A percentile compares a stretch with the other conserved stretches of the same genome.
Conservation (phyloP, 106 monocot species). For the Allium sativum region DNA sequence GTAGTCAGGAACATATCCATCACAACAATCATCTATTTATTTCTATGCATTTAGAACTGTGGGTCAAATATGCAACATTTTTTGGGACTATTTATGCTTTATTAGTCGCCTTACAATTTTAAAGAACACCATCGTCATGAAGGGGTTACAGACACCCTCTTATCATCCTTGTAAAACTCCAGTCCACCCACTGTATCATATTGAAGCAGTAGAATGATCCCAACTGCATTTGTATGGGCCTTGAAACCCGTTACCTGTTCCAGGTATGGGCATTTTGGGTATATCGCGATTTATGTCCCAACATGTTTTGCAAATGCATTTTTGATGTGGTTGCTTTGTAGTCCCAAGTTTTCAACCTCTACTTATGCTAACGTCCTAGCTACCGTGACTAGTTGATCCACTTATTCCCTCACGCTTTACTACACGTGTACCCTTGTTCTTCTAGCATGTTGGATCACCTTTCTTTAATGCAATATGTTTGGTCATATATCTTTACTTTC, state of each 20-base stretch:
- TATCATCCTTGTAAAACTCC: slow-evolving; percentile 43
- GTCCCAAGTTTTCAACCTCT: slow-evolving; percentile 54
- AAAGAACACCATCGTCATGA: too few species aligned
- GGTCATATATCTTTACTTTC: too few species aligned
- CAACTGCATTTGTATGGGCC: slow-evolving; percentile 66
- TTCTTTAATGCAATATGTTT: too few species aligned
- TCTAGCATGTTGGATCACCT: too few species aligned
- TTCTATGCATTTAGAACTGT: too few species aligned
- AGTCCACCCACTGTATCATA: slow-evolving; percentile 48
- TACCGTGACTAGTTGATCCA: slow-evolving; percentile 25
- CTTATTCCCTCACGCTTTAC: slow-evolving; percentile 29
- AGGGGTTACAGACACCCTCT: slow-evolving; percentile 37
- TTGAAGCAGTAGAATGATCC: slow-evolving; percentile 57
- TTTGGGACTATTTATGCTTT: too few species aligned
- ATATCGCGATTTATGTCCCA: slow-evolving; percentile 54
- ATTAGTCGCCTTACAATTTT: too few species aligned
- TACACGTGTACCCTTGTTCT: too few species aligned
- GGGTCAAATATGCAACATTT: too few species aligned
- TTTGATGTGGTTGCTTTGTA: slow-evolving; percentile 40
- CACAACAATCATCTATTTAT: too few species aligned
- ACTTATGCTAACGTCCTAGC: slow-evolving; percentile 37
- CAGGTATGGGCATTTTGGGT: slow-evolving; percentile 49
- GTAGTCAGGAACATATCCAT: too few species aligned
- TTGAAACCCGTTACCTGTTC: slow-evolving; percentile 48
- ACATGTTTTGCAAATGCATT: slow-evolving; percentile 40